Conservation (phyloP, 192 early-diverging fungal species). For the Podila epigama region DNA sequence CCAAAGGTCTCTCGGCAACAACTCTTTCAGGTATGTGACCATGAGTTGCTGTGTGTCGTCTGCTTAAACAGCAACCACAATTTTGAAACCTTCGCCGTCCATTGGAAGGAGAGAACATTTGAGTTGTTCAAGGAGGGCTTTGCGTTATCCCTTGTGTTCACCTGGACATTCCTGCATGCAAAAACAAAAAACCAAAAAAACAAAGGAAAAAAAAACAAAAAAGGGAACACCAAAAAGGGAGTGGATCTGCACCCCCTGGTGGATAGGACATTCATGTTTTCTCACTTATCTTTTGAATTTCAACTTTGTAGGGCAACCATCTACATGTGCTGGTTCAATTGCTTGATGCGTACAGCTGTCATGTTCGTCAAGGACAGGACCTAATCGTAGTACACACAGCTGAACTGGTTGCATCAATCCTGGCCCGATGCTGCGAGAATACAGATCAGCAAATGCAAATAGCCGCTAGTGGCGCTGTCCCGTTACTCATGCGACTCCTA, state of each 20-base stretch:
- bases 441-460: slow-evolving; percentile 68
- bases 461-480: slow-evolving; percentile 61
- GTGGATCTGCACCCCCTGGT: background rate
- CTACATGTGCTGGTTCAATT: slow-evolving; percentile 56
- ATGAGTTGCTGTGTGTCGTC: background rate
- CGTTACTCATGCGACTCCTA: slow-evolving; percentile 63
- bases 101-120: too few species aligned
- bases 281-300: background rate
- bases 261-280: too few species aligned
- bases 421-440: slow-evolving; percentile 67
- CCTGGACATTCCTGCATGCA: background rate
- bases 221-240: too few species aligned
- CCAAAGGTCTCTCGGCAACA: slow-evolving; percentile 59
- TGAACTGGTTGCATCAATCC: slow-evolving; percentile 69
- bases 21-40: slow-evolving; percentile 55
- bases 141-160: too few species aligned
- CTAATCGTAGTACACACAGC: slow-evolving; percentile 55
- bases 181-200: too few species aligned
- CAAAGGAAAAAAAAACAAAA: background rate
- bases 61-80: too few species aligned
- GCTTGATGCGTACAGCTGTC: slow-evolving; percentile 49
- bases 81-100: too few species aligned
- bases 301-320: slow-evolving; percentile 49
- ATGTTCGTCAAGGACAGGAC: slow-evolving; percentile 42
- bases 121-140: too few species aligned